Percentiles rank a stretch among this genome's conserved stretches.
Conservation (phyloP, 371 early-diverging fungal species). For the Apophysomyces variabilis region DNA sequence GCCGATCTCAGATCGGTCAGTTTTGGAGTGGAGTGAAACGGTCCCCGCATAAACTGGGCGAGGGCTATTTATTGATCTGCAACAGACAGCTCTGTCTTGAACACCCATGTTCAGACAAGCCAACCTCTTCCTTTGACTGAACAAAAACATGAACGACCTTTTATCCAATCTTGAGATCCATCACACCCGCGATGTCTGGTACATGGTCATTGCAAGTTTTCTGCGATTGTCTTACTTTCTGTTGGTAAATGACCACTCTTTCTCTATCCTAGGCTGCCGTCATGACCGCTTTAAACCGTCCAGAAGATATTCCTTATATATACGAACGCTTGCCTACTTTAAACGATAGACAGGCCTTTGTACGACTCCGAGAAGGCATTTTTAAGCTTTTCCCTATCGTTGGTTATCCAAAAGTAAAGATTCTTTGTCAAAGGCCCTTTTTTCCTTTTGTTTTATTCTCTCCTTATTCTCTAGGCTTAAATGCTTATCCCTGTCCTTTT, state of each 20-base stretch:
- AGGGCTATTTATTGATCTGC: background rate
- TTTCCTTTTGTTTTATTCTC: background rate
- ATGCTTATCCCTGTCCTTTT: background rate
- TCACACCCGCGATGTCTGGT: no score
- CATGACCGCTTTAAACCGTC: constrained; percentile 38
- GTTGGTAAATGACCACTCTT: no score
- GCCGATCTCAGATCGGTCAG: no score
- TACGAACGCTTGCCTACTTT: constrained; percentile 14
- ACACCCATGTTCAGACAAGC: background rate
- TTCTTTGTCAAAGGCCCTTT: no score
- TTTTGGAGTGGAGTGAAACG: no score
- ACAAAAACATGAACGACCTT: no score
- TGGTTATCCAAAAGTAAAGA: constrained; percentile 44
- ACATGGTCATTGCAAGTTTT: no score
- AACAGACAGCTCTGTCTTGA: background rate
- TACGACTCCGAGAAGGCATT: constrained; percentile 38
- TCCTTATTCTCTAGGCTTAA: no score
- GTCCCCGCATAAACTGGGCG: no score
- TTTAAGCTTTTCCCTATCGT: constrained; percentile 35
- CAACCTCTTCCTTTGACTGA: no score
- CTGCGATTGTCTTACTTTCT: no score
- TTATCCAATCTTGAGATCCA: no score
- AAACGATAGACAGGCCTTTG: constrained; percentile 18
- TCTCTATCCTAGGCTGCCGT: constrained; percentile 27
- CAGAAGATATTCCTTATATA: constrained; percentile 35